phyloP scores from a whole-genome alignment of 2,329 filamentous ascomycete genomes.

The Akanthomyces dipterigenus region DNA sequence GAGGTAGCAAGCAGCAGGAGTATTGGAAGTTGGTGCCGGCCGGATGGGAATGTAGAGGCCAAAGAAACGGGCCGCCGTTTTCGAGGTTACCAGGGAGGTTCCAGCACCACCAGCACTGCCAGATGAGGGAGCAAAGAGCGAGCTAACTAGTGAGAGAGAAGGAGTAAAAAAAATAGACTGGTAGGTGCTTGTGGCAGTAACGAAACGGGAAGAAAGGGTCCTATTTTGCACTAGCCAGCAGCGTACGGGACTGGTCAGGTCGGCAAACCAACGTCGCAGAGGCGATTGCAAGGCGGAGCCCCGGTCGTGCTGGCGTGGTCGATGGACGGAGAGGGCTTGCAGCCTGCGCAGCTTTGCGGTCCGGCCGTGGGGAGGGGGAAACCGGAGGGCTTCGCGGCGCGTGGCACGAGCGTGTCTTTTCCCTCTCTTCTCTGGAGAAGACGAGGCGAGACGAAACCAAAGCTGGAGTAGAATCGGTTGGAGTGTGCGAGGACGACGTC shows the following conservation, averaged over 20 bases:
- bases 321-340: neutral
- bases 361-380: neutral
- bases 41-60: constrained; percentile 2
- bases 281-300: constrained; percentile 11
- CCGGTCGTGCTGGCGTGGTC: neutral
- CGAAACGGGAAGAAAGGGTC: neutral
- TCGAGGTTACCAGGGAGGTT: constrained; percentile 4
- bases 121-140: neutral
- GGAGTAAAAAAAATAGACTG: neutral
- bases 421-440: neutral
- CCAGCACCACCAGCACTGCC: neutral
- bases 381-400: neutral
- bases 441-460: neutral
- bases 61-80: constrained; percentile 10
- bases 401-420: neutral
- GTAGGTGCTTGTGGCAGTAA: neutral
- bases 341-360: neutral
- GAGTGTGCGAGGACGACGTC: no score
- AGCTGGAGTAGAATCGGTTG: no score
- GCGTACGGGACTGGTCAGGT: neutral
- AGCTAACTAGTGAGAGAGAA: neutral
- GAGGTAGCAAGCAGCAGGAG: neutral
- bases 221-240: neutral
- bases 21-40: neutral
- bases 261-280: constrained; percentile 13